These are phyloP conservation scores for Ceratocystis huliohia DNA, from an alignment of 2,329 filamentous ascomycete genomes.

Conservation along the genomic window DNA sequence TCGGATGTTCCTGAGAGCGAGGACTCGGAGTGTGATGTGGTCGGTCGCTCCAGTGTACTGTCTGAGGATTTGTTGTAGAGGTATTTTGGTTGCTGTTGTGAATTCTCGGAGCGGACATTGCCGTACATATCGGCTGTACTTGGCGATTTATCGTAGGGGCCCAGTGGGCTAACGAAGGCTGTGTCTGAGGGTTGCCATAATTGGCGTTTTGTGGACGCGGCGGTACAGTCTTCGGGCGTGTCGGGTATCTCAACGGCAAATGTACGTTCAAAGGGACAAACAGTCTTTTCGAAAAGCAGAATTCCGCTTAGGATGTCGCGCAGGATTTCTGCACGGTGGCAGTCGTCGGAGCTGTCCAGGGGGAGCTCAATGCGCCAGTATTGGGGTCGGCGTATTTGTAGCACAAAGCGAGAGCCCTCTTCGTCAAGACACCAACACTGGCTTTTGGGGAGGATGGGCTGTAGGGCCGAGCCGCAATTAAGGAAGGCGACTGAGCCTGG, in stretches of 20 bases:
- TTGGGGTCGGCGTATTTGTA: slow-evolving; percentile 68
- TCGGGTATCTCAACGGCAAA: slow-evolving; percentile 66
- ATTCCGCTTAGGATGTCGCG: slow-evolving; percentile 59
- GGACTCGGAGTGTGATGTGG: slow-evolving; percentile 20
- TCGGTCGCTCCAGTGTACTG: slow-evolving; percentile 14
- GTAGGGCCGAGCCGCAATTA: slow-evolving; percentile 69
- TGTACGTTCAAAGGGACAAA: slow-evolving; percentile 68
- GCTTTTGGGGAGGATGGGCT: slow-evolving; percentile 77
- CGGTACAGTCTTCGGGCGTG: slow-evolving; percentile 32
- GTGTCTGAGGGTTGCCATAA: slow-evolving; percentile 15
- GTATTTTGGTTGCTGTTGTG: background rate
- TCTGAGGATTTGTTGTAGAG: slow-evolving; percentile 5
- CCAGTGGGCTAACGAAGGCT: slow-evolving; percentile 17
- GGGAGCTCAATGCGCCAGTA: slow-evolving; percentile 89
- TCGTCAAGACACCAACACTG: slow-evolving; percentile 92
- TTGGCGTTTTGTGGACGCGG: background rate
- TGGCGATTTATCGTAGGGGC: slow-evolving; percentile 19
- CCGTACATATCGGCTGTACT: background rate
- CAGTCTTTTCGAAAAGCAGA: slow-evolving; percentile 74
- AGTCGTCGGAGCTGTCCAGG: slow-evolving; percentile 41
- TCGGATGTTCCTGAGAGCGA: slow-evolving; percentile 18
- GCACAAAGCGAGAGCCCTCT: slow-evolving; percentile 65
- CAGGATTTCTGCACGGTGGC: slow-evolving; percentile 50
- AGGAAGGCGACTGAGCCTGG: slow-evolving; percentile 78
- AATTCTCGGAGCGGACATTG: background rate